Evolutionary conservation across 306 rosid genomes (phyloP).

Genomic region (Prunus mira): DNA sequence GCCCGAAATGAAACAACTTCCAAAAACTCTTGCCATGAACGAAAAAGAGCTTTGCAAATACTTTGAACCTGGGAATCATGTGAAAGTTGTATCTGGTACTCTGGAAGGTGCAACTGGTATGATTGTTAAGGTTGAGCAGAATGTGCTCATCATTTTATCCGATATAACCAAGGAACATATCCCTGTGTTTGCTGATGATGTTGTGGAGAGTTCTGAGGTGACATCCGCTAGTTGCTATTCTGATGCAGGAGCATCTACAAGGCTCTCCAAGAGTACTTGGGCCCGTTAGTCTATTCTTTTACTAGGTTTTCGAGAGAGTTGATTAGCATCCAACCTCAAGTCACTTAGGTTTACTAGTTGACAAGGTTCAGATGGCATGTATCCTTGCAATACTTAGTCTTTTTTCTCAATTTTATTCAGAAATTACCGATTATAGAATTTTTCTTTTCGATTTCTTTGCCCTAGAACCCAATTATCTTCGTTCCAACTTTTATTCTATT

Average conservation of each 20-base stretch:
- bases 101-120: constrained; percentile 99
- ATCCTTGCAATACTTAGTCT: not conserved
- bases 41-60: constrained; percentile 93
- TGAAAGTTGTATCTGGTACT: constrained; percentile 88
- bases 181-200: constrained; percentile 97
- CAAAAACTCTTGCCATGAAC: constrained; percentile 76
- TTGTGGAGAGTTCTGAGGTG: constrained; percentile 96
- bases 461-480: no score
- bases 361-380: no score
- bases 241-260: no score
- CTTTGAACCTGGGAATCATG: constrained; percentile 97
- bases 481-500: constrained; percentile 29
- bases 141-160: constrained; percentile 85
- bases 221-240: constrained; percentile 38
- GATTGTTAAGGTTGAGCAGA: constrained; percentile 91
- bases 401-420: constrained; percentile 6
- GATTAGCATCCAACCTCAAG: no score
- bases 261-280: no score
- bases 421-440: no score
- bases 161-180: constrained; percentile 94
- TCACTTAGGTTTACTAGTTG: no score
- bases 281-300: no score
- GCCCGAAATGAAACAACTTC: constrained; percentile 84
- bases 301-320: no score
- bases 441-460: no score